Evolutionary conservation across 2,329 filamentous ascomycete genomes (phyloP).

Genomic region (Alternaria dauci): DNA sequence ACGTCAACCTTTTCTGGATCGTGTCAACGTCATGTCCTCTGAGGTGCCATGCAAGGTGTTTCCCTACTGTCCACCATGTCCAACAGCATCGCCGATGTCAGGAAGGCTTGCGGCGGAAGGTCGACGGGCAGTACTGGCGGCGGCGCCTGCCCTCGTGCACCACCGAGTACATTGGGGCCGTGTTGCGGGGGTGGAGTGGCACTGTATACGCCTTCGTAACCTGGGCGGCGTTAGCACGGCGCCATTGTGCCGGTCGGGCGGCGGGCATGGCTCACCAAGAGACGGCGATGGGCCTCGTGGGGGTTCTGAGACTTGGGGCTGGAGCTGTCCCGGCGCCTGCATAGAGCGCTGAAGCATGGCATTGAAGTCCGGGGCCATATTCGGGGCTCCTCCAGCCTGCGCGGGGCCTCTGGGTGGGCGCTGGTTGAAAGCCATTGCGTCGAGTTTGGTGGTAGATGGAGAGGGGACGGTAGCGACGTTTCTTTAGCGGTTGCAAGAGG

Average conservation of each 20-base stretch:
- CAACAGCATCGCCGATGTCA: conserved; percentile 91
- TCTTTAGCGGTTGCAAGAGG: conserved; percentile 32
- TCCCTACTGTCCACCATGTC: conserved; percentile 90
- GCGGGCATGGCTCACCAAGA: conserved; percentile 33
- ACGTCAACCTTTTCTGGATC: conserved; percentile 89
- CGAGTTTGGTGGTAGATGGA: conserved; percentile 9
- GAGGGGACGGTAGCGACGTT: conserved; percentile 5
- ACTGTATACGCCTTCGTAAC: conserved; percentile 48
- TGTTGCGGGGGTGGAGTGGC: conserved; percentile 62
- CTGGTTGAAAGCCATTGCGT: conserved; percentile 39
- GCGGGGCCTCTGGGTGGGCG: conserved; percentile 41
- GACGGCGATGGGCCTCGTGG: conserved; percentile 34
- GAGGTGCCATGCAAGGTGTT: conserved; percentile 7
- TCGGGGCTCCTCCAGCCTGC: conserved; percentile 41
- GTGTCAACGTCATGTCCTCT: conserved; percentile 23
- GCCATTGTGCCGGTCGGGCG: conserved; percentile 8
- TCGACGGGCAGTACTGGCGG: conserved; percentile 44
- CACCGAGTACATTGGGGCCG: conserved; percentile 41
- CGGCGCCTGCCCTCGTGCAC: conserved; percentile 31
- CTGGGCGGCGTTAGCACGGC: conserved; percentile 34
- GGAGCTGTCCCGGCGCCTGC: conserved; percentile 40
- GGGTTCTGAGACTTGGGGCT: conserved; percentile 31
- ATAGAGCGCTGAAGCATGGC: conserved; percentile 49
- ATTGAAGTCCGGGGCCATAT: conserved; percentile 46
- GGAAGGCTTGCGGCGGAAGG: conserved; percentile 95